Percentiles rank a stretch among this genome's conserved stretches.
Evolutionary conservation across 2,329 filamentous ascomycete species (phyloP).

Genomic region (Corynespora cassiicola): DNA sequence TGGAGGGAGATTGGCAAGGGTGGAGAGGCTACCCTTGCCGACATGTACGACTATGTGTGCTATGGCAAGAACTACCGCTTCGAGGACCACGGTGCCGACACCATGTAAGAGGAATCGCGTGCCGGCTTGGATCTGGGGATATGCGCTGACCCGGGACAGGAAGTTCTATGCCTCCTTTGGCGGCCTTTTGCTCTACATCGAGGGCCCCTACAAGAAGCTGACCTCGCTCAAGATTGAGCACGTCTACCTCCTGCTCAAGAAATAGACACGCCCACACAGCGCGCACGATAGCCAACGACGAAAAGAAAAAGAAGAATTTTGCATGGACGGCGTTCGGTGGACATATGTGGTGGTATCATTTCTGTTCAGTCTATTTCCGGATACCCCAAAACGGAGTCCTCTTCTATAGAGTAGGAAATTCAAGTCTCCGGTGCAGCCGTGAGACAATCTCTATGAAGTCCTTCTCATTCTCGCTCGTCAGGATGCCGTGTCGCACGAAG

Average conservation of each 20-base stretch:
- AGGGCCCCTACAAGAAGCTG: constrained; percentile 95
- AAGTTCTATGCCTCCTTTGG: constrained; percentile 96
- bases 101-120: constrained; percentile 70
- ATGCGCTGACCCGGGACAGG: constrained; percentile 57
- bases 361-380: constrained; percentile 34
- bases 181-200: constrained; percentile 85
- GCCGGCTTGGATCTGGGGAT: constrained; percentile 1
- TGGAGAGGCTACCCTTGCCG: constrained; percentile 64
- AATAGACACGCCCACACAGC: constrained; percentile 57
- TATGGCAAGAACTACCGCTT: constrained; percentile 90
- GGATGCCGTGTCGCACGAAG: constrained; percentile 81
- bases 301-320: constrained; percentile 16
- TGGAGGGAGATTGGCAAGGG: constrained; percentile 71
- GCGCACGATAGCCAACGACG: constrained; percentile 2
- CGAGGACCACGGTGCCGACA: constrained; percentile 81
- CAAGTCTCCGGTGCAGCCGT: constrained; percentile 78
- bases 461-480: constrained; percentile 80
- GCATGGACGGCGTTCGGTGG: constrained; percentile 41
- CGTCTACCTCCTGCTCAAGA: constrained; percentile 92
- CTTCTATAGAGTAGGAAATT: constrained; percentile 66
- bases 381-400: constrained; percentile 38
- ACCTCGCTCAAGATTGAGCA: constrained; percentile 91
- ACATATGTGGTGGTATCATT: constrained; percentile 32
- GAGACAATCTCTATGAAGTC: constrained; percentile 77
- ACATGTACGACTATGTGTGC: constrained; percentile 87